Base-by-base conservation (phyloP, 805 yeast genomes). In the Kuraishia borneana region DNA sequence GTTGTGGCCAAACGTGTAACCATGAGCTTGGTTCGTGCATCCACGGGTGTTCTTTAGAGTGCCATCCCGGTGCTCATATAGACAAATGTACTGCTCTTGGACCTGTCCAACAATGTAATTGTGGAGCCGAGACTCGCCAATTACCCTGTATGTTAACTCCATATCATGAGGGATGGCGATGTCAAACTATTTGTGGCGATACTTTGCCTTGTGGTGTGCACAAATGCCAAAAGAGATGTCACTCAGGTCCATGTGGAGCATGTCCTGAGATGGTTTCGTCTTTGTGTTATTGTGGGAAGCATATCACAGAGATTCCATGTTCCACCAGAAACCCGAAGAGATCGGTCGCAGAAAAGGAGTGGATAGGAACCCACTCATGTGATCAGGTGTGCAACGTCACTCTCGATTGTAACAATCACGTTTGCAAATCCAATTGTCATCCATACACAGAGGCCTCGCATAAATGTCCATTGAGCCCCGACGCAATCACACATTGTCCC, bases 61-160 rank as follows among this genome's bases (percentile, higher is more conserved):
- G 96, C 51, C 96, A 87, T 52, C 89, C 95, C 2, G 96, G 95
- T 0, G 81, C 87, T 1, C 96, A 88, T 54, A 75, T 84, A 1
- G 61, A 62, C 26, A 62, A 61, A 18, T 87, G 96, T 59, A 76
- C 81, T 10, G 85, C 94, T 2, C 56, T 80, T 50, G 85, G 89
- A 0, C 89, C 94, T 0, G 54, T 61, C 7, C 56, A 81, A 60
- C 58, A 57, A 26, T 87, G 96, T 54, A 61, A 63, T 20, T 87
- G 96, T 61, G 96, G 96, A 2, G 68, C 66, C 26, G 62, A 69
- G 33, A 51, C 63, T 12, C 70, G 68, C 35, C 92, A 83, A 47
- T 56, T 73, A 47, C 88, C 80, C n/a, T 84, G 83, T 61, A 66
- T 70, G 22, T 60, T 76, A 40, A 84, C 87, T 1, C 83, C 83